Evolutionary conservation across 768 basidiomycete species (phyloP), one percentile per base, ranked within the genome.

Genomic region (Boletus edulis): DNA sequence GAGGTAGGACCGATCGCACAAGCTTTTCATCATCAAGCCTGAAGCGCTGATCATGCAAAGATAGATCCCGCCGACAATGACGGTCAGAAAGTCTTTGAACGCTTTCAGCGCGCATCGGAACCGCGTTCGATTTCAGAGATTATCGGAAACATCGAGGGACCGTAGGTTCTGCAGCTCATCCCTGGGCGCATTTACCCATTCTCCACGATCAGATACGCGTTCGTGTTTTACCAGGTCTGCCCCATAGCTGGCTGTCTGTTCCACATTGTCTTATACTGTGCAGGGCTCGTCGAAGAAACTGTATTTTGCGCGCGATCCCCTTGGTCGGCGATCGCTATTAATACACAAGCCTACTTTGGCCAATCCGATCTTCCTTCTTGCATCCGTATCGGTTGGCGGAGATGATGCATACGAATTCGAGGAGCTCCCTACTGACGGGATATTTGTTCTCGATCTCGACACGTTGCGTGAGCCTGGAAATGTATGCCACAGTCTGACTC

Each of bases 261-360:
- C 15, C 41, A 22, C 39, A 8, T 39, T 11, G 8, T 52, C 51
- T 60, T 29, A 56, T 18, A 24, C n/a, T 7, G 18, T 46, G 50
- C 59, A 86, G 85, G 70, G 67, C 49, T 40, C 58, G 43, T 73
- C 77, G 9, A 67, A 73, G 31, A 77, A 69, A 32, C 62, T 96
- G 10, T 89, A 82, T 71, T 93, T 87, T 63, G 87, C 79, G 15
- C 79, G 91, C 50, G 93, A 96, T 69, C 91, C 91, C 4, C 79
- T 94, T 3, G 93, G 93, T 8, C 81, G 93, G 37, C 81, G 94
- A 45, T 94, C 93, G n/a, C 77, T 96, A 8, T 74, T 96, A 8
- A 74, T 91, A 32, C 88, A 88, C 54, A 75, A 70, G 54, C 87
- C 87, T 29, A 78, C 78, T 14, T 38, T 57, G 1, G 47, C 51